A percentile compares a stretch with the other conserved stretches of the same genome.
Evolutionary conservation across 2,329 filamentous ascomycete genomes (phyloP).

Genomic region (Metarhizium guizhouense): DNA sequence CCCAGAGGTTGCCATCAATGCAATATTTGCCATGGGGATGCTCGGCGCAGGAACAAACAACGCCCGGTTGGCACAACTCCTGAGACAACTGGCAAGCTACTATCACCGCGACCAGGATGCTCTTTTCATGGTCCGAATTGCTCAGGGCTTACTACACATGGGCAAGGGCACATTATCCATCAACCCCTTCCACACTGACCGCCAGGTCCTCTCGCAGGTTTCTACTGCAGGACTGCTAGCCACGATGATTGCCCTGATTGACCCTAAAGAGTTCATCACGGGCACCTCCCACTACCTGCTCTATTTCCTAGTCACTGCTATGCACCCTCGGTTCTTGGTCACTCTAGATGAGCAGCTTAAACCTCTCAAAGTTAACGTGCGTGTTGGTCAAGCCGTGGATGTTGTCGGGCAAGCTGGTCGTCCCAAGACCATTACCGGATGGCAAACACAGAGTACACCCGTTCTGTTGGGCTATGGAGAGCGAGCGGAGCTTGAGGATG

Average conservation of each 20-base stretch:
- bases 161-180: slow-evolving; percentile 95
- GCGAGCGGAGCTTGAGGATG: slow-evolving; percentile 91
- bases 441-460: slow-evolving; percentile 99
- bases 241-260: slow-evolving; percentile 87
- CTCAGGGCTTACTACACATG: slow-evolving; percentile 96
- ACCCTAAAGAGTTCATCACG: slow-evolving; percentile 77
- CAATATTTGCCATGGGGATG: slow-evolving; percentile 98
- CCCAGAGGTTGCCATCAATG: slow-evolving; percentile 94
- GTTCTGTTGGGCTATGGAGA: slow-evolving; percentile 92
- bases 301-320: slow-evolving; percentile 93
- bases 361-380: slow-evolving; percentile 89
- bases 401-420: slow-evolving; percentile 94
- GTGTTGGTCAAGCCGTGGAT: slow-evolving; percentile 95
- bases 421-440: slow-evolving; percentile 97
- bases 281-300: slow-evolving; percentile 76
- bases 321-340: slow-evolving; percentile 93
- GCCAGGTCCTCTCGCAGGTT: slow-evolving; percentile 88
- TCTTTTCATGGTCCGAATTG: slow-evolving; percentile 98
- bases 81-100: slow-evolving; percentile 92
- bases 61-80: slow-evolving; percentile 84
- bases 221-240: slow-evolving; percentile 82
- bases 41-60: slow-evolving; percentile 97
- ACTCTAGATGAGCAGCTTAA: slow-evolving; percentile 92
- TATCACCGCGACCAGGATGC: slow-evolving; percentile 96
- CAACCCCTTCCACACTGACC: slow-evolving; percentile 98